Conservation (phyloP, 1,139 yeast species). For the Geotrichum carabidarum region DNA sequence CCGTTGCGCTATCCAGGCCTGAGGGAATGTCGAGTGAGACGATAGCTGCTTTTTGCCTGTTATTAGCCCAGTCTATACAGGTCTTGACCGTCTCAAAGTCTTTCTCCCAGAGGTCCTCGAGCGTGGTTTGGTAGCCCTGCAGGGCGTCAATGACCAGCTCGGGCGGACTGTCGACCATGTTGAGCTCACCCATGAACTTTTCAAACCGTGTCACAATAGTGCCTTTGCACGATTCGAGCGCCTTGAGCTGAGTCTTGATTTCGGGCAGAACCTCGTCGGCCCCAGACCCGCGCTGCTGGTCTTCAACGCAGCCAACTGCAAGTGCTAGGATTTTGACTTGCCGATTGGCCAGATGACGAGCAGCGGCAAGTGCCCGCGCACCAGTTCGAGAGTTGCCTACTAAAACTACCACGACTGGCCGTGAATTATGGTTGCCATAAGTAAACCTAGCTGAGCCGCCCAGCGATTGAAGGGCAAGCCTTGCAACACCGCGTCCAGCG, state of each 20-base stretch:
- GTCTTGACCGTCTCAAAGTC: constrained; percentile 45
- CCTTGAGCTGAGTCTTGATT: constrained; percentile 45
- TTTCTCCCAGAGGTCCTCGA: constrained; percentile 48
- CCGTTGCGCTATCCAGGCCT: constrained; percentile 83
- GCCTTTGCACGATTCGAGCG: constrained; percentile 56
- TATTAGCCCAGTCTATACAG: constrained; percentile 67
- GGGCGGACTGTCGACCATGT: constrained; percentile 62
- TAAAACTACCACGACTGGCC: constrained; percentile 68
- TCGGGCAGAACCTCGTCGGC: constrained; percentile 35
- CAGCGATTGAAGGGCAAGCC: constrained; percentile 53
- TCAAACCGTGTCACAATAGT: constrained; percentile 42
- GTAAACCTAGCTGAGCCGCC: constrained; percentile 66
- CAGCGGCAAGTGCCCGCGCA: constrained; percentile 69
- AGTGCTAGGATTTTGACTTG: constrained; percentile 65
- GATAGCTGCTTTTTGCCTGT: constrained; percentile 46
- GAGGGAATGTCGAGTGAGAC: constrained; percentile 78
- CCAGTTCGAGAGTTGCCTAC: constrained; percentile 76
- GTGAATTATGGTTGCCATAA: constrained; percentile 62
- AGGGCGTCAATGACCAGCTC: constrained; percentile 76
- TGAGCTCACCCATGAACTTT: constrained; percentile 37
- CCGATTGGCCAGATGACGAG: constrained; percentile 71
- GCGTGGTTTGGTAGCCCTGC: constrained; percentile 73
- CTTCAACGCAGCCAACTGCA: constrained; percentile 38
- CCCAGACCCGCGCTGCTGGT: constrained; percentile 20
- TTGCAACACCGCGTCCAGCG: constrained; percentile 64